Evolutionary conservation across 768 basidiomycete genomes (phyloP).

Genomic region (Cystobasidium tubakii): DNA sequence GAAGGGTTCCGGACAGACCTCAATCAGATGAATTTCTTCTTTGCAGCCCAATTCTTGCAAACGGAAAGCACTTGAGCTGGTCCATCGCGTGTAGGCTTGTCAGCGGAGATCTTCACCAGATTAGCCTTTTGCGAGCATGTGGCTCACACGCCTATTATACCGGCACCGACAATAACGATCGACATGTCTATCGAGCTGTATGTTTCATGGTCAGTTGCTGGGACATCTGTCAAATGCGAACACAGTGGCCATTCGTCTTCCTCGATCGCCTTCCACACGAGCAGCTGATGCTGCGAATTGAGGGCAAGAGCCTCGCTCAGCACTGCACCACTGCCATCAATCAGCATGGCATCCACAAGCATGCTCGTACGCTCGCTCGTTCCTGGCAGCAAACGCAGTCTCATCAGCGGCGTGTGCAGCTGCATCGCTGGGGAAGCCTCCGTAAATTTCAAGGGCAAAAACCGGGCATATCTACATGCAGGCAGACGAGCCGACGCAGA

Average conservation of each 20-base stretch:
- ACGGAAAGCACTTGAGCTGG: constrained; percentile 9
- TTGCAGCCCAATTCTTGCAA: constrained; percentile 10
- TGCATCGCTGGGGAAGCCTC: not conserved
- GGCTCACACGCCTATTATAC: constrained; percentile 28
- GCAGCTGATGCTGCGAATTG: not conserved
- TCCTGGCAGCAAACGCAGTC: not conserved
- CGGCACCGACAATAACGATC: constrained; percentile 17
- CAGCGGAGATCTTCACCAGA: too few relatives aligned
- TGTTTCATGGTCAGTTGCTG: too few relatives aligned
- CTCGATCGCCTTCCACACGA: not conserved
- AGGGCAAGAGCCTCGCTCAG: not conserved
- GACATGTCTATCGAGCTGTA: not conserved
- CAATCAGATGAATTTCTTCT: constrained; percentile 9
- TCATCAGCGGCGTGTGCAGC: not conserved
- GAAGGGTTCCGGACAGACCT: constrained; percentile 5
- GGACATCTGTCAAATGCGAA: too few relatives aligned
- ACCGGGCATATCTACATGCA: not conserved
- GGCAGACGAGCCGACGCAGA: not conserved
- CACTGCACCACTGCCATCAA: not conserved
- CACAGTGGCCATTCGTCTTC: not conserved
- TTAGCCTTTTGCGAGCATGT: not conserved
- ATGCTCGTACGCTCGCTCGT: not conserved
- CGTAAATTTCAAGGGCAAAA: constrained; percentile 14
- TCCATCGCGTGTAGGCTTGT: not conserved
- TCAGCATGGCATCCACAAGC: not conserved